Conservation (phyloP, 225 moss, liverwort and hornwort species). For the Bryum argenteum region DNA sequence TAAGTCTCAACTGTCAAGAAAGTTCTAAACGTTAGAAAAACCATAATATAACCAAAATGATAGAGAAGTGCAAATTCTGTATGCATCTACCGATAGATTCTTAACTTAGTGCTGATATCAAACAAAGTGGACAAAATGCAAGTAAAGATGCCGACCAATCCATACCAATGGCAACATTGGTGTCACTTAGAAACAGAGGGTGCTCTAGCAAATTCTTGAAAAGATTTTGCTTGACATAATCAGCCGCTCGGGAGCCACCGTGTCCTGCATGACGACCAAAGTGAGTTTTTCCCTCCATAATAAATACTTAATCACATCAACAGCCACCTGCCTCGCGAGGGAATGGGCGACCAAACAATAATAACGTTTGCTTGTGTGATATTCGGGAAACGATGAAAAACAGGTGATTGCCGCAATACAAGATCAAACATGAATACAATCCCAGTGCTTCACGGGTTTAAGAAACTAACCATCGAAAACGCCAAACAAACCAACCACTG, state of each 20-base stretch:
- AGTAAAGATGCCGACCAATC: not conserved
- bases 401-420: not conserved
- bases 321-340: not conserved
- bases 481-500: conserved; percentile 80
- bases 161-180: conserved; percentile 80
- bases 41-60: not conserved
- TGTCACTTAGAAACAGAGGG: conserved; percentile 74
- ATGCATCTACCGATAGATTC: too few relatives aligned
- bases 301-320: conserved; percentile 17
- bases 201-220: conserved; percentile 90
- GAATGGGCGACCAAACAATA: not conserved
- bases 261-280: conserved; percentile 63
- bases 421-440: not conserved
- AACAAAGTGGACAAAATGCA: not conserved
- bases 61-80: too few relatives aligned
- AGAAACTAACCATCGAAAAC: conserved; percentile 84
- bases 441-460: not conserved
- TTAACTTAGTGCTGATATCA: not conserved
- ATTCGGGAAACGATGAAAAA: not conserved
- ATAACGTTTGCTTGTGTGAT: not conserved
- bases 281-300: not conserved
- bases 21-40: conserved; percentile 16
- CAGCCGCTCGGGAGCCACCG: conserved; percentile 91
- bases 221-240: conserved; percentile 81
- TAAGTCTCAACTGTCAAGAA: conserved; percentile 78